Base-by-base conservation (phyloP, 352 stramenopile species). In the Pythium rhizo-oryzae region DNA sequence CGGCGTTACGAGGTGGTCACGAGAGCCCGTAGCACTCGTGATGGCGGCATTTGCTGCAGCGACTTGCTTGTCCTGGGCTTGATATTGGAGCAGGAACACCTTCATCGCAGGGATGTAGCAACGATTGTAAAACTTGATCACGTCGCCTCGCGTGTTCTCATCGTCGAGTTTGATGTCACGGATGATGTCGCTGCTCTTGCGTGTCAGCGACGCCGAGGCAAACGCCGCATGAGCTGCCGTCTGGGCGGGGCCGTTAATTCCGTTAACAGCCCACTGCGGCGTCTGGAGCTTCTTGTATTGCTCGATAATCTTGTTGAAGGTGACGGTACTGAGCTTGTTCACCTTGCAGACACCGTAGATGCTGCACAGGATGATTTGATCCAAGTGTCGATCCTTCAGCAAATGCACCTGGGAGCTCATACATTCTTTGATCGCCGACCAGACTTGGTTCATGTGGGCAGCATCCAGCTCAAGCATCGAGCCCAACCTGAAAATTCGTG, bases 81-180 rank as follows among this genome's bases (percentile, higher is more conserved):
- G 87, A 62, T 93, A 96, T 64, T 96, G 89, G 16, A 96, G 77
- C 67, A 96, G 77, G 47, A 96, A 94, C 15, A 85, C 74, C 64
- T 96, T 96, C 86, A 96, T 92, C 1, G 80, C 75, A 3, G 84
- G 77, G 64, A 95, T 91, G 64, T 84, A 95, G 69, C 84, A 93
- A 13, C 84, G 76, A 57, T 94, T 96, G 77, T 96, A 96, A 57
- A 95, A 96, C 75, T 93, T 94, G 75, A 96, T 94, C 62, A 96
- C 92, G 59, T 96, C 86, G 35, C 88, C 88, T n/a, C 76, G 76
- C 8, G 76, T 77, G 44, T 84, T 73, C 21, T 76, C 57, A 39
- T 78, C 70, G 39, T 94, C 85, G 8, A 95, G 69, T 56, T 88
- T 87, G 63, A 96, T 93, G 28, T 83, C 81, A 19, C 87, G 79